phyloP scores from a whole-genome alignment of 2,329 filamentous ascomycete genomes.

The Monilinia fructigena region DNA sequence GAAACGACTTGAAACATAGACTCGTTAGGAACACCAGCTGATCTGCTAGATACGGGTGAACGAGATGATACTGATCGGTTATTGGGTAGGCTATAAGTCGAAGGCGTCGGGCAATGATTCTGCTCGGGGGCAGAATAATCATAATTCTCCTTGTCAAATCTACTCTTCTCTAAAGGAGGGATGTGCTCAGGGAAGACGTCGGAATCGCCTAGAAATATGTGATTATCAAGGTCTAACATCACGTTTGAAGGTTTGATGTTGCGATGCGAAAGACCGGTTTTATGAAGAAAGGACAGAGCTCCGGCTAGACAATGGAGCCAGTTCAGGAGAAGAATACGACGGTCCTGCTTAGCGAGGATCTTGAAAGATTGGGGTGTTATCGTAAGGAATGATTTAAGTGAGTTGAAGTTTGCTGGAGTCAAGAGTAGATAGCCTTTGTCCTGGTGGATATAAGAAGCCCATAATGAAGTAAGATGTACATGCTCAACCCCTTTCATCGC shows the following conservation, averaged over 20 bases:
- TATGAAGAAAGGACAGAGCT: slow-evolving; percentile 66
- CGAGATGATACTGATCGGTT: slow-evolving; percentile 28
- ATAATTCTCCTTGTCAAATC: slow-evolving; percentile 67
- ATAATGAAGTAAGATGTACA: slow-evolving; percentile 68
- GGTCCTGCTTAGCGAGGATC: slow-evolving; percentile 57
- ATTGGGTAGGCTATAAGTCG: slow-evolving; percentile 30
- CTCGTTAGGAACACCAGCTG: slow-evolving; percentile 26
- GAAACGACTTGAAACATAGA: slow-evolving; percentile 2
- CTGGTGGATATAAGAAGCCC: slow-evolving; percentile 67
- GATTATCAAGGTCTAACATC: slow-evolving; percentile 62
- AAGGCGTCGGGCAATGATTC: slow-evolving; percentile 40
- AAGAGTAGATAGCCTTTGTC: slow-evolving; percentile 64
- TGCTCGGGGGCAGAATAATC: slow-evolving; percentile 70
- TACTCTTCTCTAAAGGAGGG: slow-evolving; percentile 46
- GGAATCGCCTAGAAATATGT: slow-evolving; percentile 67
- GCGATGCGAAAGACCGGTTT: slow-evolving; percentile 61
- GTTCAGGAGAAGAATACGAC: slow-evolving; percentile 61
- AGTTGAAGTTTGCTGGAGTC: slow-evolving; percentile 64
- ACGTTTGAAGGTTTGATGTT: slow-evolving; percentile 71
- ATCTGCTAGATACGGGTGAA: slow-evolving; percentile 28
- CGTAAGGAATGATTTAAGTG: slow-evolving; percentile 64
- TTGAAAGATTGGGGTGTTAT: slow-evolving; percentile 62
- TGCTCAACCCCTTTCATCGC: slow-evolving; percentile 59
- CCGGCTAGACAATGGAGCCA: slow-evolving; percentile 73
- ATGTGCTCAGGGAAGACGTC: slow-evolving; percentile 47